Percentiles rank a stretch among this genome's conserved stretches.
These are phyloP conservation scores for Trichophaea hybrida DNA, from an alignment of 2,329 filamentous ascomycete species.

Conservation along the genomic window DNA sequence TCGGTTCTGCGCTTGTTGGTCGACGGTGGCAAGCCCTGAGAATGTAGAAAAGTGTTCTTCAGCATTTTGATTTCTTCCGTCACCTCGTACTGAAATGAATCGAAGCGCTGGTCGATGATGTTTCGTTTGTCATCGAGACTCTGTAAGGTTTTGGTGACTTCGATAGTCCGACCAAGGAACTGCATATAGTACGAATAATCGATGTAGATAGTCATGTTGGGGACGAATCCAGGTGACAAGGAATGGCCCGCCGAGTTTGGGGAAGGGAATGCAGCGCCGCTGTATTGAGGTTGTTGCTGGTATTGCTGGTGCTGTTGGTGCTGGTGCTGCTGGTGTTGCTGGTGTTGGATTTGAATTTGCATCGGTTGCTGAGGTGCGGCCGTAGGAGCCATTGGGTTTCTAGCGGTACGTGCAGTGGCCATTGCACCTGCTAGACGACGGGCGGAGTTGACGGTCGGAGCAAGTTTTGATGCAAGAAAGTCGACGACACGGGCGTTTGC, in stretches of 20 bases:
- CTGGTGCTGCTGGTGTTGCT: neutral
- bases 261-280: neutral
- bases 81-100: neutral
- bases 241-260: neutral
- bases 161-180: neutral
- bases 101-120: neutral
- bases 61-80: neutral
- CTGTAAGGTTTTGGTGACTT: neutral
- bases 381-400: neutral
- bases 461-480: no score
- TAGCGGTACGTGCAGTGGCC: neutral
- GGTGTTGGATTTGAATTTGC: neutral
- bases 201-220: neutral
- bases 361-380: neutral
- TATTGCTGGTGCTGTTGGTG: neutral
- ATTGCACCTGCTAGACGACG: neutral
- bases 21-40: neutral
- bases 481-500: no score
- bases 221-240: neutral
- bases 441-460: no score
- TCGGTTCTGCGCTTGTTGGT: neutral
- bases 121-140: neutral
- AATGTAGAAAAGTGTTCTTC: neutral
- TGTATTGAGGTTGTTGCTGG: neutral
- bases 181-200: neutral